These are phyloP conservation scores for Asterophora parasitica DNA, from an alignment of 768 basidiomycete genomes.

Conservation along the genomic window DNA sequence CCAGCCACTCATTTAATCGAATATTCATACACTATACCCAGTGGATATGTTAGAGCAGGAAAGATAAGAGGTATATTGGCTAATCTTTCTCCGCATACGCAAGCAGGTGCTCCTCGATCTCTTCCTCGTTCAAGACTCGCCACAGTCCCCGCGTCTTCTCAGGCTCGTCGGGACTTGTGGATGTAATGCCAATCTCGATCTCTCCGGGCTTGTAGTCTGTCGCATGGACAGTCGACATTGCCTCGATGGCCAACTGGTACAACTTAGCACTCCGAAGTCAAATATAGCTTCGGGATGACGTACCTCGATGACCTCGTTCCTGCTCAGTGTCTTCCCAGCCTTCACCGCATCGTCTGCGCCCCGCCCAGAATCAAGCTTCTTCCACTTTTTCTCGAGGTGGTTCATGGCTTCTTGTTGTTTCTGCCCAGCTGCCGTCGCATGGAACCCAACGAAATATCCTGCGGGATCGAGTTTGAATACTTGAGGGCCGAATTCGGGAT, in stretches of 20 bases:
- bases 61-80: conserved; percentile 17
- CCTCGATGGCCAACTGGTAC: conserved; percentile 84
- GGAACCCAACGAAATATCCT: conserved; percentile 97
- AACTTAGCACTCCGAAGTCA: background rate
- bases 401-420: conserved; percentile 99
- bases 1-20: background rate
- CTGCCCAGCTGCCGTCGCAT: conserved; percentile 92
- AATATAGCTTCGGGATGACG: conserved; percentile 17
- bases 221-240: conserved; percentile 88
- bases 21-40: conserved; percentile 7
- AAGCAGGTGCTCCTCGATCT: conserved; percentile 75
- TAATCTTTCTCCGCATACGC: conserved; percentile 91
- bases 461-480: conserved; percentile 98
- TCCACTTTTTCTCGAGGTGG: conserved; percentile 98
- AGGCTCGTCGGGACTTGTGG: conserved; percentile 66
- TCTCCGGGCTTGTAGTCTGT: conserved; percentile 96
- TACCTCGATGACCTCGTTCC: conserved; percentile 88
- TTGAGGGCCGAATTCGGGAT: conserved; percentile 91
- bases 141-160: conserved; percentile 69
- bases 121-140: conserved; percentile 73
- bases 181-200: conserved; percentile 94
- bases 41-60: background rate
- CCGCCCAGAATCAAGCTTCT: conserved; percentile 76
- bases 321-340: conserved; percentile 68
- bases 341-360: conserved; percentile 76